Evolutionary conservation across 345 rosid species (phyloP).

Genomic region (Salix viminalis): DNA sequence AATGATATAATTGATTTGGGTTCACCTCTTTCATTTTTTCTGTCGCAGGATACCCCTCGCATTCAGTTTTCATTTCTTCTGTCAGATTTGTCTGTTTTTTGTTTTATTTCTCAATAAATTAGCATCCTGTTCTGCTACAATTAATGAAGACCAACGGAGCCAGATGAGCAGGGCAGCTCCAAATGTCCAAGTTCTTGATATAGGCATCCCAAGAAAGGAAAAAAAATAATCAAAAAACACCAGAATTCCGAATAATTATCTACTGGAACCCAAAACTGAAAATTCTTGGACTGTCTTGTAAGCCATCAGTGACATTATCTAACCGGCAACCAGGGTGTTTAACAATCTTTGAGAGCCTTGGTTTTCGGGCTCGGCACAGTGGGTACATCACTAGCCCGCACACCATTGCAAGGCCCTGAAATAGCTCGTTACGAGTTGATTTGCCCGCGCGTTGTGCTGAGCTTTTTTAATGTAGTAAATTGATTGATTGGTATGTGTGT

Average conservation of each 20-base stretch:
- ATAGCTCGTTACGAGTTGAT: too few relatives aligned
- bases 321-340: too few relatives aligned
- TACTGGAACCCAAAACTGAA: background rate
- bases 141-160: slow-evolving; percentile 36
- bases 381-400: too few relatives aligned
- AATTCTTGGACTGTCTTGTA: background rate
- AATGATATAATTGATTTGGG: background rate
- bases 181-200: slow-evolving; percentile 17
- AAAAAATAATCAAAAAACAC: background rate
- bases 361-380: too few relatives aligned
- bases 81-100: background rate
- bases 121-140: slow-evolving; percentile 38
- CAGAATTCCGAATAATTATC: slow-evolving; percentile 19
- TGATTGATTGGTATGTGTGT: too few relatives aligned
- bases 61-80: background rate
- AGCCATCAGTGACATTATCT: too few relatives aligned
- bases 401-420: too few relatives aligned
- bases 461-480: too few relatives aligned
- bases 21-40: background rate
- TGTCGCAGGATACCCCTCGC: background rate
- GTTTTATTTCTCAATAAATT: too few relatives aligned
- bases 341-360: too few relatives aligned
- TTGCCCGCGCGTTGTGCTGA: accelerated
- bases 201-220: slow-evolving; percentile 14
- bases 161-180: slow-evolving; percentile 35